phyloP scores from a whole-genome alignment of 148 eudicot genomes.

The Salicornia ramosissima region DNA sequence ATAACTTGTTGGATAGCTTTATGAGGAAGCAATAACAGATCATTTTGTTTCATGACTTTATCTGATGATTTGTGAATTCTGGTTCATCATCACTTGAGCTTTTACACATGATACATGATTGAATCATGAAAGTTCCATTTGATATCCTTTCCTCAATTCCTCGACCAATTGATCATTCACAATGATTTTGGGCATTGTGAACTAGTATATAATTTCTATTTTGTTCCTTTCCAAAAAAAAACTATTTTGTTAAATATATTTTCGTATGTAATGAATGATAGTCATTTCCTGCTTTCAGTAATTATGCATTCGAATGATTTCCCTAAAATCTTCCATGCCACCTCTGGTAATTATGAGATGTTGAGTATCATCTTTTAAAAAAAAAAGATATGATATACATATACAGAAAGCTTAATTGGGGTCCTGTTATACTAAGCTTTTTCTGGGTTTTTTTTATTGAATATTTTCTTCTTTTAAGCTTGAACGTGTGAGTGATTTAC shows the following conservation, averaged over 20 bases:
- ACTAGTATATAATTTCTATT: neutral
- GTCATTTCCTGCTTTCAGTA: slow-evolving; percentile 9
- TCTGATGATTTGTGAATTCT: neutral
- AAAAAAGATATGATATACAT: too few species aligned
- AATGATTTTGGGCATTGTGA: neutral
- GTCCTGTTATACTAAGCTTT: neutral
- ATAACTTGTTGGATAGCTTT: slow-evolving; percentile 5
- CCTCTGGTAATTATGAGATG: slow-evolving; percentile 3
- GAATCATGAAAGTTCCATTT: neutral
- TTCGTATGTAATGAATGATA: neutral
- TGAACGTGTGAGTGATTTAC: slow-evolving; percentile 10
- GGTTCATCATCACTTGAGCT: slow-evolving; percentile 7
- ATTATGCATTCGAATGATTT: neutral
- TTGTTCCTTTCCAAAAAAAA: too few species aligned
- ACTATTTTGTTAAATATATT: neutral
- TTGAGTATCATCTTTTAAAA: too few species aligned
- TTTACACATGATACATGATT: slow-evolving; percentile 7
- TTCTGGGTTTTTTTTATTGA: neutral
- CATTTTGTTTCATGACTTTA: slow-evolving; percentile 4
- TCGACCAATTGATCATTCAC: neutral
- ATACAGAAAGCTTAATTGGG: too few species aligned
- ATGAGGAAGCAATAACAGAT: neutral
- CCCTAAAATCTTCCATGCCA: neutral
- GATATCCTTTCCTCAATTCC: slow-evolving; percentile 1
- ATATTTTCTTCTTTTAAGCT: neutral